These are phyloP conservation scores for Lagenaria siceraria DNA, from an alignment of 306 rosid species.

Conservation along the genomic window DNA sequence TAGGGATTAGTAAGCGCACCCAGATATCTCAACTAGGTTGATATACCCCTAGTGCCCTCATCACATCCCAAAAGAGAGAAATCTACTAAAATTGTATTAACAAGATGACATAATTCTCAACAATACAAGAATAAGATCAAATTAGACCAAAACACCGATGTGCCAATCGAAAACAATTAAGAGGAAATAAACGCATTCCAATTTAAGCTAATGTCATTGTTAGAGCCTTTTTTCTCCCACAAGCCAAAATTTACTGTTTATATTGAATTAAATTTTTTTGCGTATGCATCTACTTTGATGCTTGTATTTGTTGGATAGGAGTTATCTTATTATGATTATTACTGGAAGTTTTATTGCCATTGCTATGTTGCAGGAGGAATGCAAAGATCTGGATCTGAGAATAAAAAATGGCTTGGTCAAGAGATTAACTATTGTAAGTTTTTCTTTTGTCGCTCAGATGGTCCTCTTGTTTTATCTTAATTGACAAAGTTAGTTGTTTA, in stretches of 20 bases:
- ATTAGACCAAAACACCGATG: no score
- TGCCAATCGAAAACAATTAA: no score
- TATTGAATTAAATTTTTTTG: neutral
- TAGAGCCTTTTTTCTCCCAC: constrained; percentile 3
- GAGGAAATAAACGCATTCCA: no score
- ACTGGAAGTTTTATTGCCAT: constrained; percentile 5
- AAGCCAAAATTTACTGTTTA: constrained; percentile 1
- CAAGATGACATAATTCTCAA: no score
- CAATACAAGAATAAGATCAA: no score
- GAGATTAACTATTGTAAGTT: constrained; percentile 52
- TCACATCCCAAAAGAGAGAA: no score
- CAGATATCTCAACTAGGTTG: no score
- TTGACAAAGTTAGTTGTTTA: neutral
- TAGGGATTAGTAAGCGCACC: no score
- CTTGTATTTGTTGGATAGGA: constrained; percentile 1
- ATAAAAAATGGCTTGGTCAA: constrained; percentile 49
- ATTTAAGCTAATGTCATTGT: no score
- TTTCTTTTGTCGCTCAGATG: neutral
- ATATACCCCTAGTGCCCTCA: no score
- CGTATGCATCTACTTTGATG: neutral
- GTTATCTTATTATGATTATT: constrained; percentile 8
- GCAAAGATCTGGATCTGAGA: constrained; percentile 56
- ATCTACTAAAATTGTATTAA: no score
- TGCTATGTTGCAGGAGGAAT: constrained; percentile 58
- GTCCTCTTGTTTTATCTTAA: neutral